Conservation (phyloP, 768 basidiomycete genomes). For the Rhizopogon sp. region DNA sequence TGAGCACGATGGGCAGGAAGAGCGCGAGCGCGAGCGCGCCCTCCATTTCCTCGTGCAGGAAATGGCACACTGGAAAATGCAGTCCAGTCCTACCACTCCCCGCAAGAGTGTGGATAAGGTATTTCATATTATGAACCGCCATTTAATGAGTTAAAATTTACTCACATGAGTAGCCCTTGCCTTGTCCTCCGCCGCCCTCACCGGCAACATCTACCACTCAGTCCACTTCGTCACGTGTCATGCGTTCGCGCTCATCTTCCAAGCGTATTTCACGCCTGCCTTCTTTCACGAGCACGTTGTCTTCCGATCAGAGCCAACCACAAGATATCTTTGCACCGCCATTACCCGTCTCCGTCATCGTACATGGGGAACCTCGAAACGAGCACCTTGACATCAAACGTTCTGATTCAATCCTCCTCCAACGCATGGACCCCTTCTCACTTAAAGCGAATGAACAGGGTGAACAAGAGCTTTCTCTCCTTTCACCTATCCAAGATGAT, state of each 20-base stretch:
- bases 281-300: slow-evolving; percentile 28
- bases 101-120: slow-evolving; percentile 7
- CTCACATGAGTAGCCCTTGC: slow-evolving; percentile 1
- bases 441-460: background rate
- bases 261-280: slow-evolving; percentile 26
- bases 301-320: slow-evolving; percentile 26
- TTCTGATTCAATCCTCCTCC: slow-evolving; percentile 2
- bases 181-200: slow-evolving; percentile 17
- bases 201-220: slow-evolving; percentile 21
- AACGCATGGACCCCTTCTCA: background rate
- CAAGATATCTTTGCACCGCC: slow-evolving; percentile 20
- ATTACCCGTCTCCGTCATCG: slow-evolving; percentile 24
- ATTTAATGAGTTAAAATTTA: background rate
- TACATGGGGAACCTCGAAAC: slow-evolving; percentile 23
- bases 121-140: background rate
- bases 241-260: slow-evolving; percentile 27
- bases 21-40: slow-evolving; percentile 28
- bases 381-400: slow-evolving; percentile 14
- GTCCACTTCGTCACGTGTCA: slow-evolving; percentile 19
- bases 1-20: slow-evolving; percentile 14
- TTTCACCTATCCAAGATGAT: slow-evolving; percentile 13
- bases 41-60: slow-evolving; percentile 32
- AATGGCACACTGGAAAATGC: slow-evolving; percentile 25
- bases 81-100: slow-evolving; percentile 6
- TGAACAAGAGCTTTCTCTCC: slow-evolving; percentile 14